Conservation (phyloP, 441 rosid species). For the Populus tomentosa region DNA sequence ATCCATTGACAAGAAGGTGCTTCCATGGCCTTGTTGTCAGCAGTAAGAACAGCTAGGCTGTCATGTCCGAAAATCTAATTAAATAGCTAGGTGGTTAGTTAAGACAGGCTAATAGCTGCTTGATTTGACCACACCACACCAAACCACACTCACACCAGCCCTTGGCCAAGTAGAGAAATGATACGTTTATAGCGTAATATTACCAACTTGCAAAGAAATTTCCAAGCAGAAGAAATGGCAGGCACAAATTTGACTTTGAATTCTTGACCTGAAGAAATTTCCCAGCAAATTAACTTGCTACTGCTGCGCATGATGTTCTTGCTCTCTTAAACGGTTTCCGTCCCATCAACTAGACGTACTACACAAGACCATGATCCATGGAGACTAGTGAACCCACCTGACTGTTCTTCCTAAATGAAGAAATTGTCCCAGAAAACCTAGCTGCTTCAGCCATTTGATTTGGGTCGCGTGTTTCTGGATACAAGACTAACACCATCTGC, state of each 20-base stretch:
- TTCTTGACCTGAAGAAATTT: background rate
- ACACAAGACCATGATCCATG: too few relatives aligned
- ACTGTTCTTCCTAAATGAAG: background rate
- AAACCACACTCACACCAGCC: background rate
- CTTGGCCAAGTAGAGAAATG: background rate
- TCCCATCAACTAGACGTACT: background rate
- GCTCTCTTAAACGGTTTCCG: background rate
- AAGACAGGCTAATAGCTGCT: background rate
- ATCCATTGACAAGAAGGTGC: background rate
- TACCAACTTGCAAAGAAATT: background rate
- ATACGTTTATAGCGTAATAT: background rate
- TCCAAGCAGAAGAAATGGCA: background rate
- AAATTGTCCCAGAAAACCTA: background rate
- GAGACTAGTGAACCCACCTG: background rate
- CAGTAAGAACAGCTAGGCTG: background rate
- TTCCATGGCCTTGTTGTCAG: background rate
- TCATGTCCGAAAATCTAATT: background rate
- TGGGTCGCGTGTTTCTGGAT: too few relatives aligned
- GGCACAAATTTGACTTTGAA: background rate
- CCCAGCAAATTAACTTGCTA: background rate
- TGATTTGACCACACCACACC: conserved; percentile 25
- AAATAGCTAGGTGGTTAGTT: background rate
- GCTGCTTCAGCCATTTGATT: background rate
- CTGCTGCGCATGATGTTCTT: background rate
- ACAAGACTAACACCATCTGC: too few relatives aligned